Evolutionary conservation across 2,329 filamentous ascomycete genomes (phyloP).

Genomic region (Rhynchosporium graminicola): DNA sequence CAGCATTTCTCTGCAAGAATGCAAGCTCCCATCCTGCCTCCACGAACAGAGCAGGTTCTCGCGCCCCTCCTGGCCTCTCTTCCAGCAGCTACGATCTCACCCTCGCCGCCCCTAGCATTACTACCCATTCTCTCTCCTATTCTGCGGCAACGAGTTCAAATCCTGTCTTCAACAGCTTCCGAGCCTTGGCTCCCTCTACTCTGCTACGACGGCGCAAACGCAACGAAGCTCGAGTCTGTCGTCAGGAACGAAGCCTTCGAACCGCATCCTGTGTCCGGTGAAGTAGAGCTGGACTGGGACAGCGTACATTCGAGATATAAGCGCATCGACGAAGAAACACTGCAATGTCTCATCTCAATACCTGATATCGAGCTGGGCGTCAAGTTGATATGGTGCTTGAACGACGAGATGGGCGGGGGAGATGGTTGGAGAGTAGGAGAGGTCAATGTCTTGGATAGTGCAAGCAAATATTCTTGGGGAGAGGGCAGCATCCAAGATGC

Average conservation of each 20-base stretch:
- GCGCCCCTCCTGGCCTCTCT: constrained; percentile 60
- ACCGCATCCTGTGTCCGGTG: constrained; percentile 79
- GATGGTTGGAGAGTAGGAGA: constrained; percentile 74
- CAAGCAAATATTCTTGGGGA: constrained; percentile 53
- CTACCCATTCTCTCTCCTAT: constrained; percentile 65
- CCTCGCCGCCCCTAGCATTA: constrained; percentile 56
- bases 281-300: constrained; percentile 70
- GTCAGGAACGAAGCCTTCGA: constrained; percentile 66
- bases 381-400: constrained; percentile 68
- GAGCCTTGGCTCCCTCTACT: constrained; percentile 74
- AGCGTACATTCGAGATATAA: constrained; percentile 65
- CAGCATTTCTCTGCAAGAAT: constrained; percentile 22
- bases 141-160: constrained; percentile 63
- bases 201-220: constrained; percentile 61
- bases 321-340: constrained; percentile 72
- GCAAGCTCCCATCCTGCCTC: constrained; percentile 43
- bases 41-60: constrained; percentile 52
- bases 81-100: constrained; percentile 58
- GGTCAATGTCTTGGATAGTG: constrained; percentile 60
- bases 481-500: constrained; percentile 57
- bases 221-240: constrained; percentile 58
- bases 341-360: constrained; percentile 67
- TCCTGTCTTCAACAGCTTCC: constrained; percentile 60
- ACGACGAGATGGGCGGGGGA: constrained; percentile 54
- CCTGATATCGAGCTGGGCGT: constrained; percentile 63